Conservation (phyloP, 1,284 basidiomycete species). For the Cystobasidium sp. region DNA sequence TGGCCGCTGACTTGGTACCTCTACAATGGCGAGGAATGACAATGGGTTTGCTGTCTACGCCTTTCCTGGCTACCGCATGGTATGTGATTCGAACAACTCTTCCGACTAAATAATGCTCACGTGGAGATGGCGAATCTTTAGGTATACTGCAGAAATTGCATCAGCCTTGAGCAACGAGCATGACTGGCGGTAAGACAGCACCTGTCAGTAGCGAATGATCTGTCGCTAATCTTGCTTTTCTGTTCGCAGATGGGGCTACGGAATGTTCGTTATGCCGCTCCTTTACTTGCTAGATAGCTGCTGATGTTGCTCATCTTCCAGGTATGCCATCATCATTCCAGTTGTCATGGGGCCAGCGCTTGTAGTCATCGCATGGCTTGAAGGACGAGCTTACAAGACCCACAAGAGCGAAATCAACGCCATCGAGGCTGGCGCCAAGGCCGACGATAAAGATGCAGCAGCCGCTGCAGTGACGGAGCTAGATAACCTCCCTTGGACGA, state of each 20-base stretch:
- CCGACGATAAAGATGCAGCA: conserved; percentile 24
- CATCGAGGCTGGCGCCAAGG: background rate
- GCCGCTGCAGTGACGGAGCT: conserved; percentile 4
- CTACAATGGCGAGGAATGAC: conserved; percentile 47
- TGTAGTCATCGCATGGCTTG: conserved; percentile 46
- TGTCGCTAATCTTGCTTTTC: background rate
- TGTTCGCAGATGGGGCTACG: conserved; percentile 24
- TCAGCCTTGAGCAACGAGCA: background rate
- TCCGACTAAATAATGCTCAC: too few species aligned
- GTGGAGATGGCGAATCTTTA: too few species aligned
- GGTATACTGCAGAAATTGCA: conserved; percentile 45
- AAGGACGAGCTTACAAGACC: conserved; percentile 32
- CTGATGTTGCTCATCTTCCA: conserved; percentile 30
- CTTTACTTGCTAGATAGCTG: background rate
- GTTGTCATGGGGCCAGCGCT: conserved; percentile 45
- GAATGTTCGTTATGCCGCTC: background rate
- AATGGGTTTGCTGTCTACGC: conserved; percentile 42
- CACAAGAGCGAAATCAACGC: background rate
- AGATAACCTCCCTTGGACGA: background rate
- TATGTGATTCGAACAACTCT: too few species aligned
- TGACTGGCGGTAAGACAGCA: background rate
- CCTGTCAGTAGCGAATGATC: background rate
- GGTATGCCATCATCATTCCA: conserved; percentile 47
- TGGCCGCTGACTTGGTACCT: conserved; percentile 42
- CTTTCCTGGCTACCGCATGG: conserved; percentile 37